Evolutionary conservation across 305 asterid genomes (phyloP), one percentile per base, ranked within the genome.

Genomic region (Fraxinus greggii): DNA sequence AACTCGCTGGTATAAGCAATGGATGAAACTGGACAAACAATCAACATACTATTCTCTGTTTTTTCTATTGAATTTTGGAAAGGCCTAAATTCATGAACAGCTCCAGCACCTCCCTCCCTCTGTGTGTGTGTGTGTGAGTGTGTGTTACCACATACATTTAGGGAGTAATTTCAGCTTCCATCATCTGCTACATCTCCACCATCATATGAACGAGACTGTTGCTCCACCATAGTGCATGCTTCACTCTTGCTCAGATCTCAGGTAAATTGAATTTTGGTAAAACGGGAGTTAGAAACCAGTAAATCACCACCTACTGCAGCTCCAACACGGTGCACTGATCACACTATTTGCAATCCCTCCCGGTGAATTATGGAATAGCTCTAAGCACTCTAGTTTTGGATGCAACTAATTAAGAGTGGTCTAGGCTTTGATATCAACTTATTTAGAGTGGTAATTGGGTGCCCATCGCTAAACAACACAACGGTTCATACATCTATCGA

Each of bases 271-370:
- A 59, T 59, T 59, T 21, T 59, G 5, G 29, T 59, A 65, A 26
- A 65, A 12, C 8, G 15, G 35, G 72, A 26, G 72, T 10, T 65
- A 26, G n/a, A 24, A 65, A 23, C 10, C 72, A 65, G 33, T 65
- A 65, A 65, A 65, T 65, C 35, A 26, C 72, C 33, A 65, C 72
- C 72, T 63, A 63, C 69, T 10, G 72, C 72, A 24, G 69, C 72
- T 63, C 33, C 72, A 23, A 26, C 72, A 63, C 72, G n/a, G 72
- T 26, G 35, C 72, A 65, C 26, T 12, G 19, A 23, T 65, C 72
- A 26, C 33, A 26, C 72, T 65, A 26, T 65, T 23, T 26, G 72
- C 72, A 12, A 3, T 29, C 33, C 33, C 72, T 63, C 7, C 72
- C 7, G 5, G 32, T 24, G 72, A 63, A 63, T 65, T 26, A 4